Evolutionary conservation across 2,329 filamentous ascomycete species (phyloP).

Genomic region (Cladosporium colombiae): DNA sequence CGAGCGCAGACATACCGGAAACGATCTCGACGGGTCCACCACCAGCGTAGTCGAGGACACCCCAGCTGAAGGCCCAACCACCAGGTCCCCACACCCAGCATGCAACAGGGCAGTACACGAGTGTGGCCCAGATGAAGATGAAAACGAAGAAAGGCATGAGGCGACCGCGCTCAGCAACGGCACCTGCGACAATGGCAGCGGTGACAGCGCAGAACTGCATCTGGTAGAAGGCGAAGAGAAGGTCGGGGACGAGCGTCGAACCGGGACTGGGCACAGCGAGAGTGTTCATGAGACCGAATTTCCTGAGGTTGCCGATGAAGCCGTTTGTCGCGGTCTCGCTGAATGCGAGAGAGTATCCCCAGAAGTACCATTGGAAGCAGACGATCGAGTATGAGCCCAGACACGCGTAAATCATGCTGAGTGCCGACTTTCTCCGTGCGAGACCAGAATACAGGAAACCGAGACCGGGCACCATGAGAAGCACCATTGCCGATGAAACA

Average conservation of each 20-base stretch:
- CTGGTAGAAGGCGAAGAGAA: slow-evolving; percentile 94
- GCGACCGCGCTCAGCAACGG: slow-evolving; percentile 90
- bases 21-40: slow-evolving; percentile 97
- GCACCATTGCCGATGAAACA: slow-evolving; percentile 84
- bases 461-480: slow-evolving; percentile 95
- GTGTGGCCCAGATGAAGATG: slow-evolving; percentile 90
- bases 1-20: slow-evolving; percentile 87
- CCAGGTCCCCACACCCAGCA: slow-evolving; percentile 97
- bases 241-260: slow-evolving; percentile 81
- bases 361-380: slow-evolving; percentile 99
- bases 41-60: slow-evolving; percentile 93
- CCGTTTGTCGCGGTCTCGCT: slow-evolving; percentile 77
- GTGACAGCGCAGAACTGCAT: slow-evolving; percentile 98
- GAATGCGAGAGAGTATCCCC: slow-evolving; percentile 96
- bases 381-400: slow-evolving; percentile 92
- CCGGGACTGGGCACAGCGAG: slow-evolving; percentile 83
- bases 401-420: slow-evolving; percentile 95
- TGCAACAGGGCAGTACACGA: slow-evolving; percentile 95
- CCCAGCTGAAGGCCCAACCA: slow-evolving; percentile 88
- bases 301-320: slow-evolving; percentile 86
- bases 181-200: slow-evolving; percentile 85
- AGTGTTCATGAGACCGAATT: slow-evolving; percentile 86
- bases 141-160: slow-evolving; percentile 94
- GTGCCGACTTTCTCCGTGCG: slow-evolving; percentile 93
- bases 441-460: slow-evolving; percentile 97